Evolutionary conservation across 768 basidiomycete genomes (phyloP).

Genomic region (Xerocomellus chrysenteron): DNA sequence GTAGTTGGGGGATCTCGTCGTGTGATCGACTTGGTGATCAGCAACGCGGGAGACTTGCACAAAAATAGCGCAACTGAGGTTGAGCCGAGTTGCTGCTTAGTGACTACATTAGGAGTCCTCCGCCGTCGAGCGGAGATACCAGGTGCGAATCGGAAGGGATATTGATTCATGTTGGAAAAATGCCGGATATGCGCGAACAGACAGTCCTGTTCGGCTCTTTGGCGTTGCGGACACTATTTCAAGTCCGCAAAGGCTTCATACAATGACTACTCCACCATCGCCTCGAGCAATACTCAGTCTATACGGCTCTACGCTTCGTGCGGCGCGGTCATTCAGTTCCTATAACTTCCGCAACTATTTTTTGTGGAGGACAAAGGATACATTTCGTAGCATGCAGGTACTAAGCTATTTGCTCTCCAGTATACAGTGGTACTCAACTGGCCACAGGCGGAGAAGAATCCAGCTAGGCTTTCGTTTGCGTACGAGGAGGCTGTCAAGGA

Average conservation of each 20-base stretch:
- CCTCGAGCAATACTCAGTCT: constrained; percentile 68
- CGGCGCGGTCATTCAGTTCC: constrained; percentile 79
- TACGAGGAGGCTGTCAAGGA: constrained; percentile 66
- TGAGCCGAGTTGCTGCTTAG: too few species aligned
- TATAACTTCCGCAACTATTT: constrained; percentile 94
- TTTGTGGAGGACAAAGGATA: constrained; percentile 55
- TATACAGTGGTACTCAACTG: not conserved
- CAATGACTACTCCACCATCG: constrained; percentile 52
- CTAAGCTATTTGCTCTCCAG: not conserved
- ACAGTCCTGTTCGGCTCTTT: too few species aligned
- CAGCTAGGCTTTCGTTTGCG: constrained; percentile 53
- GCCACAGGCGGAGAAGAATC: constrained; percentile 55
- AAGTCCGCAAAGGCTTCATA: too few species aligned
- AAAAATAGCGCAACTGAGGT: not conserved
- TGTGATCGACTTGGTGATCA: too few species aligned
- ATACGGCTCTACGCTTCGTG: constrained; percentile 74
- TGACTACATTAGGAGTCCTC: too few species aligned
- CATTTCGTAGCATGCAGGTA: not conserved
- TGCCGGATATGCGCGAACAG: too few species aligned
- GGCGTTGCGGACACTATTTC: too few species aligned
- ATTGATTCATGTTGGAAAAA: too few species aligned
- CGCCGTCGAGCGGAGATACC: too few species aligned
- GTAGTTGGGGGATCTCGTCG: too few species aligned
- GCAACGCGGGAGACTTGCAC: not conserved
- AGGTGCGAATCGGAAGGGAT: too few species aligned